phyloP scores from a whole-genome alignment of 2,329 filamentous ascomycete genomes.

The Scytalidium lignicola region DNA sequence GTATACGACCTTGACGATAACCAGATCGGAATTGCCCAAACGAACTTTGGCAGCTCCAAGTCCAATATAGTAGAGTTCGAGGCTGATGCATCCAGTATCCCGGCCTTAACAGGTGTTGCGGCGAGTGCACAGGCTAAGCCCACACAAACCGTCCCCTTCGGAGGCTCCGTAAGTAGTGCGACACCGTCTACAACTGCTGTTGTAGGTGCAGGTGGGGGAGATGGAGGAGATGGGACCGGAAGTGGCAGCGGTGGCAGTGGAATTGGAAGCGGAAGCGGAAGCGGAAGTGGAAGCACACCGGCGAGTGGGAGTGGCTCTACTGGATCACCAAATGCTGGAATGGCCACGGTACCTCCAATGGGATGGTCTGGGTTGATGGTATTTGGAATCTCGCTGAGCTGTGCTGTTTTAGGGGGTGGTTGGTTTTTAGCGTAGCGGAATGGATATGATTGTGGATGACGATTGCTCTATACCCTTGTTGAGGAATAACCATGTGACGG shows the following conservation, averaged over 20 bases:
- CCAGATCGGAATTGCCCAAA: slow-evolving; percentile 44
- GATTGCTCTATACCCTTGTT: too few relatives aligned
- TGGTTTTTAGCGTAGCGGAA: background rate
- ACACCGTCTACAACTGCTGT: background rate
- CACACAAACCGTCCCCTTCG: background rate
- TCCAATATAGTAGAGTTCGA: slow-evolving; percentile 12
- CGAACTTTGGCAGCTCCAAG: slow-evolving; percentile 36
- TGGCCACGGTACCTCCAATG: background rate
- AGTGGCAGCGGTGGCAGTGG: background rate
- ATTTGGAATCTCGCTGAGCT: background rate
- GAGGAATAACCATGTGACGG: too few relatives aligned
- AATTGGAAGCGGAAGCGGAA: background rate
- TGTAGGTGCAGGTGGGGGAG: background rate
- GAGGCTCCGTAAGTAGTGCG: background rate
- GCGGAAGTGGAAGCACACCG: background rate
- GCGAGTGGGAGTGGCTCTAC: background rate
- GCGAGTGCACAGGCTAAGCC: background rate
- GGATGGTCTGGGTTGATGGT: background rate
- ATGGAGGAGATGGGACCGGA: background rate
- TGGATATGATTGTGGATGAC: too few relatives aligned
- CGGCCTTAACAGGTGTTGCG: slow-evolving; percentile 1
- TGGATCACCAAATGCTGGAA: background rate
- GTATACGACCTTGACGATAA: slow-evolving; percentile 50
- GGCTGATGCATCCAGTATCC: background rate
- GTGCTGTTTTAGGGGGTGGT: background rate